Evolutionary conservation across 2,329 filamentous ascomycete species (phyloP), one percentile per base, ranked within the genome.

Genomic region (Talaromyces sp.): DNA sequence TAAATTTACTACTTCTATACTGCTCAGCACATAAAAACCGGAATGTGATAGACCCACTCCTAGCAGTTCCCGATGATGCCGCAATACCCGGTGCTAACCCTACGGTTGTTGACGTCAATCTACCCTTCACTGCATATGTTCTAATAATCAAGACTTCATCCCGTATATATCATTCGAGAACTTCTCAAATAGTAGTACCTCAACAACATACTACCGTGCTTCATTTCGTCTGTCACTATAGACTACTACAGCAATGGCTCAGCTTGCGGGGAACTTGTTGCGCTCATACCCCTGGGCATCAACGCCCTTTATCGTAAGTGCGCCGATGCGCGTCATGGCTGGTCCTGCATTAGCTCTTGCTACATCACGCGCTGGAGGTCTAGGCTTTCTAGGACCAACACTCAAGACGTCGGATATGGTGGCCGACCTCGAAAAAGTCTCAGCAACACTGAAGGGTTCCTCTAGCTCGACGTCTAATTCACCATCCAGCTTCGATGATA

Each of bases 321-420:
- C 87, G 2, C 89, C 89, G 0, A 91, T 92, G 89, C 84, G 87
- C 56, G 79, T 88, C 24, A 85, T 91, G 64, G 77, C 81, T 63
- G 81, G 75, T 67, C 83, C 72, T 62, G 80, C 70, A 0, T 79
- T 91, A 1, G 86, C 87, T 2, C 76, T 86, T 19, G 82, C 85
- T 35, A 81, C 90, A 14, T 86, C 84, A 1, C 73, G 73, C 64
- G 81, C 84, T 31, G 82, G 82, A 1, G 82, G 81, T 1, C 64
- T 84, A 0, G 84, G 78, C 1, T 79, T 92, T 63, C 79, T 86
- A 14, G 76, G 78, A 0, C 86, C 86, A 0, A 84, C 85, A 0
- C 88, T 69, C 26, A 75, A 76, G 61, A 70, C 75, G 1, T 62
- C 69, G 19, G 66, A 73, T 27, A 69, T 71, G 3, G 54, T 65